A percentile compares a stretch with the other conserved stretches of the same genome.
These are phyloP conservation scores for Parachaetomium inaequale DNA, from an alignment of 495 filamentous ascomycete species.

Conservation along the genomic window DNA sequence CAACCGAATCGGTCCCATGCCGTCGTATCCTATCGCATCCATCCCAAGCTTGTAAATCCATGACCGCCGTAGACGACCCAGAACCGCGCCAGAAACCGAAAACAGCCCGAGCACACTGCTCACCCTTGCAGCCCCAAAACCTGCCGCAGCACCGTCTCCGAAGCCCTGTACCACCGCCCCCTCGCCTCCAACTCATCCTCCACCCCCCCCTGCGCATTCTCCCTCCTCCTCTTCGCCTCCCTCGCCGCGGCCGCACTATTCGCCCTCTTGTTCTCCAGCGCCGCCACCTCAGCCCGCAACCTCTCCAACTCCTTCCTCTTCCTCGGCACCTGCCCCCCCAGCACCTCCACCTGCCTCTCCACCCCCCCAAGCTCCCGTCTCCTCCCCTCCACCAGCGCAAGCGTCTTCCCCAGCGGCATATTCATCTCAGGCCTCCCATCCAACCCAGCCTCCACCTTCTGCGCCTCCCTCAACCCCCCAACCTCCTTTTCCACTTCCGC, in stretches of 20 bases:
- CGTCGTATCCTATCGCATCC: neutral
- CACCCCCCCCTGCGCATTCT: slow-evolving; percentile 56
- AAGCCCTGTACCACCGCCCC: slow-evolving; percentile 76
- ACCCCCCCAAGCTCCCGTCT: slow-evolving; percentile 62
- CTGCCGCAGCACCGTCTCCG: slow-evolving; percentile 63
- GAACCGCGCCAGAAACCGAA: neutral
- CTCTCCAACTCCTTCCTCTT: slow-evolving; percentile 70
- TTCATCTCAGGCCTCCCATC: slow-evolving; percentile 40
- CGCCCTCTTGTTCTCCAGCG: slow-evolving; percentile 66
- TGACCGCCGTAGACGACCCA: neutral
- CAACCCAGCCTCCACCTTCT: slow-evolving; percentile 24
- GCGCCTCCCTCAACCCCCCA: slow-evolving; percentile 46
- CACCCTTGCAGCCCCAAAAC: slow-evolving; percentile 50
- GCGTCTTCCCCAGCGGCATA: slow-evolving; percentile 58
- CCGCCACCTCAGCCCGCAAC: slow-evolving; percentile 65
- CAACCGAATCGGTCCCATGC: neutral
- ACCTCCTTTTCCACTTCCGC: slow-evolving; percentile 59
- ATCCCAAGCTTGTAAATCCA: neutral
- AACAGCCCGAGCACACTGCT: neutral
- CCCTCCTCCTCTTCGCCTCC: slow-evolving; percentile 76
- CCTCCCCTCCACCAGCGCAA: slow-evolving; percentile 53
- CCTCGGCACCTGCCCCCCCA: slow-evolving; percentile 62
- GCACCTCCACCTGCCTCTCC: slow-evolving; percentile 62
- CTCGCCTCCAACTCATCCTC: slow-evolving; percentile 78
- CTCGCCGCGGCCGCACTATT: slow-evolving; percentile 65